Conservation (phyloP, 2,329 filamentous ascomycete genomes). For the Blastomyces percursus region DNA sequence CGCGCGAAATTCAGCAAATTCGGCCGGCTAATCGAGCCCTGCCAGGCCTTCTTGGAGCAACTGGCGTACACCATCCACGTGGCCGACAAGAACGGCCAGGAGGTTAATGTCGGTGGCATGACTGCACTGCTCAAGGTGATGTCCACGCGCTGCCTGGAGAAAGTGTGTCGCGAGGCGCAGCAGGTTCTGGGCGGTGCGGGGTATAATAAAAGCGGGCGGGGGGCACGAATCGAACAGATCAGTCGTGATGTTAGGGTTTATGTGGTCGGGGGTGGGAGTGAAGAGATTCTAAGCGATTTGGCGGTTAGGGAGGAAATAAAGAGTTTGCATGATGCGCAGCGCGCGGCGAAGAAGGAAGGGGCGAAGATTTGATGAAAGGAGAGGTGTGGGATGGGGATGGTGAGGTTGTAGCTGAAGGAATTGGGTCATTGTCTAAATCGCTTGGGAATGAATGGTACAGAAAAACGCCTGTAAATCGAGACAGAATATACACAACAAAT, state of each 20-base stretch:
- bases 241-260: constrained; percentile 42
- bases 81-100: constrained; percentile 29
- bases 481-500: background rate
- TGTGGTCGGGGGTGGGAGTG: constrained; percentile 32
- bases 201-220: constrained; percentile 41
- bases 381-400: too few relatives aligned
- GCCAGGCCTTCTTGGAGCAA: constrained; percentile 53
- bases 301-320: constrained; percentile 18
- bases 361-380: constrained; percentile 1
- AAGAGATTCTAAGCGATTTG: constrained; percentile 32
- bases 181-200: constrained; percentile 45
- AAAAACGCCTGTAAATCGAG: background rate
- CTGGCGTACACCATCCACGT: constrained; percentile 45
- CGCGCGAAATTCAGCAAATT: constrained; percentile 50
- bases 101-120: constrained; percentile 40
- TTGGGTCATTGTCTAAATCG: background rate
- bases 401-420: background rate
- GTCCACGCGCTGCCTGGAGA: constrained; percentile 43
- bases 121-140: constrained; percentile 44
- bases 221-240: constrained; percentile 44
- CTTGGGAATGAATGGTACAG: background rate
- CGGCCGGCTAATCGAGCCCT: constrained; percentile 49
- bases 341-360: background rate
- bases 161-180: constrained; percentile 45
- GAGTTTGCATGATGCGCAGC: constrained; percentile 1